These are phyloP conservation scores for Boletus rufocinnamomeus DNA, from an alignment of 768 basidiomycete genomes.

Conservation along the genomic window DNA sequence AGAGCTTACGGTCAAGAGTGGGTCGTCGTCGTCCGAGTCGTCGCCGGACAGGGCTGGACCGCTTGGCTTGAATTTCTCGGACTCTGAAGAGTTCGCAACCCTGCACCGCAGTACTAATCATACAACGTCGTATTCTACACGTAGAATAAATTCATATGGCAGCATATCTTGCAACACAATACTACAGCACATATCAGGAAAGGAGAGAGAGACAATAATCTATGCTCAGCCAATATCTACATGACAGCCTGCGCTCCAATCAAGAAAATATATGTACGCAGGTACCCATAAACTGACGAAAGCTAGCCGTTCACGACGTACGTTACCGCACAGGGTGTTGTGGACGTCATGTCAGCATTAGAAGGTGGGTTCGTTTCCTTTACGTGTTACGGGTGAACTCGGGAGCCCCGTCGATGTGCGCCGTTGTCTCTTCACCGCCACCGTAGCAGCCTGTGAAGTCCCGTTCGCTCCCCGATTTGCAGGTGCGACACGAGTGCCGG, in stretches of 20 bases:
- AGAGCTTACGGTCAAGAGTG: background rate
- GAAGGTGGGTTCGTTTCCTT: constrained; percentile 25
- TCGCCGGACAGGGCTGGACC: constrained; percentile 3
- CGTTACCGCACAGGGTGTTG: background rate
- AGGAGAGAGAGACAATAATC: constrained; percentile 34
- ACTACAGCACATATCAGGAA: constrained; percentile 18
- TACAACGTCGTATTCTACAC: constrained; percentile 34
- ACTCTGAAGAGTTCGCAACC: constrained; percentile 17
- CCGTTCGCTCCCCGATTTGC: constrained; percentile 29
- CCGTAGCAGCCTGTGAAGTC: constrained; percentile 19
- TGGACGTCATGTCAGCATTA: constrained; percentile 13
- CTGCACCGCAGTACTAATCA: constrained; percentile 23
- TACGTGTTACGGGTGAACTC: constrained; percentile 37
- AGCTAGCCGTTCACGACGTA: constrained; percentile 15
- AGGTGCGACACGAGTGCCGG: constrained; percentile 43
- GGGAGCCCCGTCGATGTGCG: constrained; percentile 67
- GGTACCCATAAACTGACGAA: constrained; percentile 18
- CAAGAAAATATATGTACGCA: constrained; percentile 37
- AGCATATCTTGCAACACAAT: constrained; percentile 26
- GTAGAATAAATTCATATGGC: constrained; percentile 35
- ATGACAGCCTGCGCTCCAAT: constrained; percentile 34
- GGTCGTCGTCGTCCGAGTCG: constrained; percentile 18
- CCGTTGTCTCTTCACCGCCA: constrained; percentile 77
- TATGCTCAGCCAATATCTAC: constrained; percentile 34
- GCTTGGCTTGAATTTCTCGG: constrained; percentile 8